A percentile compares a stretch with the other conserved stretches of the same genome.
Conservation (phyloP, 164 flowering plant genomes). For the Cinnamomum micranthum region DNA sequence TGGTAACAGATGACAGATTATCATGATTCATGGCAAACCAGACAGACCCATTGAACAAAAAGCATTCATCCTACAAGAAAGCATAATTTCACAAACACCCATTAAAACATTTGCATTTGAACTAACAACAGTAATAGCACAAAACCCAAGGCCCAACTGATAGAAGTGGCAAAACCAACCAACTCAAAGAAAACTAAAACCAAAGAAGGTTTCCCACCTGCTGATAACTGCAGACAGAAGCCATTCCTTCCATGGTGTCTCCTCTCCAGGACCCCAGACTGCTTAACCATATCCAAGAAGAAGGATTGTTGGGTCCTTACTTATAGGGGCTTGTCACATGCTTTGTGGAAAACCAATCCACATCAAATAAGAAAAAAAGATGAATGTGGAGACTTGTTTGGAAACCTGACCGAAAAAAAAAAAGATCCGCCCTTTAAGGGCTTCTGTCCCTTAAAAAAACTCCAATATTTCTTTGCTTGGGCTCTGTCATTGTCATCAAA, state of each 20-base stretch:
- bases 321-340: not conserved
- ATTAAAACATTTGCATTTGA: not conserved
- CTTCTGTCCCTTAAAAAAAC: not conserved
- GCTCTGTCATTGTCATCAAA: not conserved
- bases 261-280: not conserved
- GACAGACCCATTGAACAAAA: not conserved
- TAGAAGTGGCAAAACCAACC: not conserved
- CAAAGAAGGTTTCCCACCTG: conserved; percentile 1
- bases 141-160: not conserved
- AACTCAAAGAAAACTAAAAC: not conserved
- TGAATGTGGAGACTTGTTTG: not conserved
- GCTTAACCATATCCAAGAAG: not conserved
- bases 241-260: conserved; percentile 9
- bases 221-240: conserved; percentile 11
- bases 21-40: too few species aligned
- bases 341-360: conserved; percentile 8
- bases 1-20: too few species aligned
- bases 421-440: conserved; percentile 6
- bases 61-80: not conserved
- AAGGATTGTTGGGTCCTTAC: not conserved
- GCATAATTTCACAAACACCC: not conserved
- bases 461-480: not conserved
- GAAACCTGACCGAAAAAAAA: not conserved
- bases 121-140: not conserved
- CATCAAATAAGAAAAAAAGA: conserved; percentile 2